Base-by-base conservation (phyloP, 2,329 filamentous ascomycete genomes). In the Ophiocordyceps robertsii region DNA sequence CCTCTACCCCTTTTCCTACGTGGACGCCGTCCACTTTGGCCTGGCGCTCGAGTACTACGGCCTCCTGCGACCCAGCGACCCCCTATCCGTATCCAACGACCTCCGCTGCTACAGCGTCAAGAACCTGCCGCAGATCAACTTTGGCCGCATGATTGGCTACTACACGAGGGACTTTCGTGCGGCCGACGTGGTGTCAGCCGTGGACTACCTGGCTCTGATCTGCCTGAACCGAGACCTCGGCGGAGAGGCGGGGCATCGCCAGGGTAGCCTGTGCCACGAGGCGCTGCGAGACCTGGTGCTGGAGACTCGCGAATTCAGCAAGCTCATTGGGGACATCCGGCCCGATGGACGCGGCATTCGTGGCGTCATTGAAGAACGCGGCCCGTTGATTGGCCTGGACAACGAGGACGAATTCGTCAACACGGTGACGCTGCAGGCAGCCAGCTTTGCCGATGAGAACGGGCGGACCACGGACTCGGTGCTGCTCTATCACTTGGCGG, bases 121-220 rank as follows among this genome's bases (percentile, higher is more conserved):
- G 51, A 74, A 77, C 49, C 70, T 77, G 48, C 73, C 88, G 6
- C 88, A 95, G 59, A 82, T 98, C 63, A 95, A 92, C 68, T 96
- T 96, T 64, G 89, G 86, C 37, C 82, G 84, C 45, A 85, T 96
- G 70, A 72, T 96, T 47, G 93, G 90, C 35, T 87, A 92, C 60
- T 98, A 98, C 68, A 98, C 93, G 5, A 78, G 84, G 42, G 89
- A 95, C 62, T 98, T 98, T 75, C 82, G 92, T 41, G 86, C 87
- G 29, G 89, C 88, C 17, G 82, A 93, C 55, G 84, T 88, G 7
- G 84, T 84, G 44, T 85, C 87, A 30, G 92, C 93, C 3, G 85
- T 94, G 16, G 92, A 98, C 60, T 98, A 98, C 60, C 77, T 98
- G 39, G 77, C 82, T 6, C 67, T 98, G 44, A 89, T 98, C 55